Evolutionary conservation across 306 rosid genomes (phyloP).

Genomic region (Vachellia collinsii): DNA sequence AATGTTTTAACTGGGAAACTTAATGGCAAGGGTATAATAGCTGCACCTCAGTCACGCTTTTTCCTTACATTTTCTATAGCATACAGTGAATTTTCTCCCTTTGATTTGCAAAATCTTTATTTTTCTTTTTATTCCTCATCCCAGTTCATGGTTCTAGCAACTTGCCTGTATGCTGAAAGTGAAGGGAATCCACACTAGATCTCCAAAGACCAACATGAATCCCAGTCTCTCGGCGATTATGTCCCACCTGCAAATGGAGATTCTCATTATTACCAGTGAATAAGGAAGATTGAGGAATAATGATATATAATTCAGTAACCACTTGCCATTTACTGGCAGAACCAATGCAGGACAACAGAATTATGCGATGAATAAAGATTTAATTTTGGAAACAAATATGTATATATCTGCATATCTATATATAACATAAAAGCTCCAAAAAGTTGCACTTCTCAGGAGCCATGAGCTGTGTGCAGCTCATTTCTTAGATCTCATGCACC

Average conservation of each 20-base stretch:
- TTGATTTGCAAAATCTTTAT: slow-evolving; percentile 1
- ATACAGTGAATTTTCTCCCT: background rate
- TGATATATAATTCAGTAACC: background rate
- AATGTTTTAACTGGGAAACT: background rate
- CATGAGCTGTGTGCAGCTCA: background rate
- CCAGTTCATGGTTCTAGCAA: slow-evolving; percentile 20
- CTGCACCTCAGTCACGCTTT: background rate
- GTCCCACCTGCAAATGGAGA: slow-evolving; percentile 77
- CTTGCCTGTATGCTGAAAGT: slow-evolving; percentile 52
- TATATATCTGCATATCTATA: background rate
- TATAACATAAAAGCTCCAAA: background rate
- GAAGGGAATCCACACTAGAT: slow-evolving; percentile 98
- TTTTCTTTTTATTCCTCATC: slow-evolving; percentile 4
- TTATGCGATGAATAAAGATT: background rate
- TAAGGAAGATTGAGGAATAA: slow-evolving; percentile 20
- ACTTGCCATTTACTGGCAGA: background rate
- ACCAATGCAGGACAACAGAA: background rate
- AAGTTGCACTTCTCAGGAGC: background rate
- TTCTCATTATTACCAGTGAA: background rate
- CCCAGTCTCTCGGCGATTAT: slow-evolving; percentile 96
- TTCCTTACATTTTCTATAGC: background rate
- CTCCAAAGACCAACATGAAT: slow-evolving; percentile 97
- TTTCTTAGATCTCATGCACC: background rate
- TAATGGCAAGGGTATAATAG: background rate
- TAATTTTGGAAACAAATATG: background rate